Conservation (phyloP, 257 asterid species). For the Asclepias syriaca region DNA sequence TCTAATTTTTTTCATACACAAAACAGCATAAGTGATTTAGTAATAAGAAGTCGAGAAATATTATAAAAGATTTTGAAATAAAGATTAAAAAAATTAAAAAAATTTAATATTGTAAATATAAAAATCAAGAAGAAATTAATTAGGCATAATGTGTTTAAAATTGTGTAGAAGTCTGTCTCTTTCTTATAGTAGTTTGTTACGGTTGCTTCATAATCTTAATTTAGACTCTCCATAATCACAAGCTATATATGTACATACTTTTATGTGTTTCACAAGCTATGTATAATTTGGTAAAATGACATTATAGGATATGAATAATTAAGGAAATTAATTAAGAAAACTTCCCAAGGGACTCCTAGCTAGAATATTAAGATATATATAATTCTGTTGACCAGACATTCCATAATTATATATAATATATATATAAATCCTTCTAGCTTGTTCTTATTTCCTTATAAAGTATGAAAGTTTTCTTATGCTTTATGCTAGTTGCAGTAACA, state of each 20-base stretch:
- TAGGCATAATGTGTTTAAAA: neutral
- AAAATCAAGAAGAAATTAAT: neutral
- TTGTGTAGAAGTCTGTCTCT: too few species aligned
- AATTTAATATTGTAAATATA: too few species aligned
- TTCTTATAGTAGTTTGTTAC: too few species aligned
- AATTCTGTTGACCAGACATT: too few species aligned
- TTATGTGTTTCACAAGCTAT: neutral
- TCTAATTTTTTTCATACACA: too few species aligned
- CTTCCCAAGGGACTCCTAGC: neutral
- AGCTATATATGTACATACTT: too few species aligned
- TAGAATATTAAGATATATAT: neutral
- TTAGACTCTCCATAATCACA: neutral
- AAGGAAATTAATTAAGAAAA: neutral
- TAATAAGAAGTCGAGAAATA: too few species aligned
- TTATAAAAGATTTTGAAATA: too few species aligned
- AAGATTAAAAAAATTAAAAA: too few species aligned
- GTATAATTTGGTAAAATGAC: neutral
- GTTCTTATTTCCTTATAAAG: slow-evolving; percentile 12
- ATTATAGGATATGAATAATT: neutral
- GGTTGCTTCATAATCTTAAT: neutral
- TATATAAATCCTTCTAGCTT: neutral
- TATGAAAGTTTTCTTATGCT: slow-evolving; percentile 10
- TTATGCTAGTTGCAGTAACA: neutral
- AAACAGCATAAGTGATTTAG: too few species aligned
- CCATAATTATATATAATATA: too few species aligned